Evolutionary conservation across 2,329 filamentous ascomycete species (phyloP).

Genomic region (Claviceps paspali): DNA sequence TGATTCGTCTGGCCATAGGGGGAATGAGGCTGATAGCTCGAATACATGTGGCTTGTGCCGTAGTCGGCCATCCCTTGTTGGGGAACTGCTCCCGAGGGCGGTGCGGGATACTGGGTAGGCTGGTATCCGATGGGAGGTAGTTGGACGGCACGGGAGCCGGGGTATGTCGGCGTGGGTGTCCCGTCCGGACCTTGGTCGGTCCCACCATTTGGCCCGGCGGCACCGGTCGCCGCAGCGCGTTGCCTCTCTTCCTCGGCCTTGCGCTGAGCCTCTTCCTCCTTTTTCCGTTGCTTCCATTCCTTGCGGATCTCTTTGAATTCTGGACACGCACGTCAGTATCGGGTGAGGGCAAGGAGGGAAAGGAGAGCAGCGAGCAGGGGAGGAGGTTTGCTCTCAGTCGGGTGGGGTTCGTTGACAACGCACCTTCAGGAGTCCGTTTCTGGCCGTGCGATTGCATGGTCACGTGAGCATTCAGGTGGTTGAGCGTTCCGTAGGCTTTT

Average conservation of each 20-base stretch:
- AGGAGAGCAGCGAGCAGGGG: background rate
- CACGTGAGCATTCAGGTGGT: slow-evolving; percentile 94
- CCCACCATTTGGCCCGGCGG: slow-evolving; percentile 27
- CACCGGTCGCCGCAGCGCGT: slow-evolving; percentile 23
- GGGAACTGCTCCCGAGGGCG: slow-evolving; percentile 35
- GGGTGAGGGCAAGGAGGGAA: too few relatives aligned
- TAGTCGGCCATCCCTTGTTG: slow-evolving; percentile 42
- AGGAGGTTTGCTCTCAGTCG: background rate
- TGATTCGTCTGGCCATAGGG: slow-evolving; percentile 41
- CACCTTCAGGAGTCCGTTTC: slow-evolving; percentile 96
- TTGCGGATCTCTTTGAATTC: slow-evolving; percentile 99
- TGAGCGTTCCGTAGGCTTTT: slow-evolving; percentile 94
- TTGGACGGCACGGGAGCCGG: slow-evolving; percentile 44
- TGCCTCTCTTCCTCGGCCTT: slow-evolving; percentile 85
- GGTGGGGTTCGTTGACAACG: slow-evolving; percentile 18
- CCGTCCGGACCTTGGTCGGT: slow-evolving; percentile 28
- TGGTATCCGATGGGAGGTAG: slow-evolving; percentile 65
- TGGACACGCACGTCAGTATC: slow-evolving; percentile 20
- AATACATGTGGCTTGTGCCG: slow-evolving; percentile 36
- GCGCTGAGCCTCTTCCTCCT: slow-evolving; percentile 85
- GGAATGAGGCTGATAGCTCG: slow-evolving; percentile 41
- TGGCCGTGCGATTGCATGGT: slow-evolving; percentile 96
- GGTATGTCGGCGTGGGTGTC: slow-evolving; percentile 36
- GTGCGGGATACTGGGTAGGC: slow-evolving; percentile 50
- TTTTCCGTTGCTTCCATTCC: slow-evolving; percentile 98